Percentiles rank a stretch among this genome's conserved stretches.
These are phyloP conservation scores for Cryptococcus hybrid DNA, from an alignment of 1,284 basidiomycete species.

Conservation along the genomic window DNA sequence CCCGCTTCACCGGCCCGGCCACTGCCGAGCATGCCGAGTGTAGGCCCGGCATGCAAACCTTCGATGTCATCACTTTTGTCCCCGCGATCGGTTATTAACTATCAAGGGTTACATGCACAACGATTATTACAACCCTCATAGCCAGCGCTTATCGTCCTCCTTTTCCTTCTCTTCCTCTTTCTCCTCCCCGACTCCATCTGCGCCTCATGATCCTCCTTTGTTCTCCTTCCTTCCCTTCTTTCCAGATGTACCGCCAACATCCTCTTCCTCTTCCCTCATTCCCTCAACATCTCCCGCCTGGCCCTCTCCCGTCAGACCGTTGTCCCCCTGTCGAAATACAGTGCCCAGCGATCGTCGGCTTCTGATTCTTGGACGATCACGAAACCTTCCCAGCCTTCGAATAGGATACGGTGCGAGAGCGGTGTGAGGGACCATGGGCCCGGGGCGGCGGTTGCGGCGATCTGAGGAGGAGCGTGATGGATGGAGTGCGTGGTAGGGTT, in stretches of 20 bases:
- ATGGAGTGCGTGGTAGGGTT: too few species aligned
- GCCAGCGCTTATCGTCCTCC: neutral
- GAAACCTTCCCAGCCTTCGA: conserved; percentile 14
- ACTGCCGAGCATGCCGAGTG: too few species aligned
- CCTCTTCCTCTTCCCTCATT: neutral
- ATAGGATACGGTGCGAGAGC: conserved; percentile 5
- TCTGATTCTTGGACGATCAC: conserved; percentile 12
- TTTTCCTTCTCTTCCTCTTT: neutral
- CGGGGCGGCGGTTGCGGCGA: neutral
- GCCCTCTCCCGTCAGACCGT: conserved; percentile 11
- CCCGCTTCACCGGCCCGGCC: too few species aligned
- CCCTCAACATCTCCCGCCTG: conserved; percentile 2
- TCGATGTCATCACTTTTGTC: too few species aligned
- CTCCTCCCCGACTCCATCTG: neutral
- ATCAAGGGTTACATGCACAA: too few species aligned
- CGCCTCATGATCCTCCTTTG: neutral
- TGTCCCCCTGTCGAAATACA: conserved; percentile 10
- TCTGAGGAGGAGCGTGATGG: too few species aligned
- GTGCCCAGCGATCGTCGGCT: conserved; percentile 6
- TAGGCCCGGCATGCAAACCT: too few species aligned
- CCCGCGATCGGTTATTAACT: too few species aligned
- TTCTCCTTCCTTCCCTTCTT: neutral
- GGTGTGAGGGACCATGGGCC: conserved; percentile 9
- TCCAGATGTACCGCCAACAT: conserved; percentile 2
- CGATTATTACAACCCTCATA: neutral